Percentiles rank a stretch among this genome's conserved stretches.
These are phyloP conservation scores for Xylaria castorea DNA, from an alignment of 495 filamentous ascomycete genomes.

Conservation along the genomic window DNA sequence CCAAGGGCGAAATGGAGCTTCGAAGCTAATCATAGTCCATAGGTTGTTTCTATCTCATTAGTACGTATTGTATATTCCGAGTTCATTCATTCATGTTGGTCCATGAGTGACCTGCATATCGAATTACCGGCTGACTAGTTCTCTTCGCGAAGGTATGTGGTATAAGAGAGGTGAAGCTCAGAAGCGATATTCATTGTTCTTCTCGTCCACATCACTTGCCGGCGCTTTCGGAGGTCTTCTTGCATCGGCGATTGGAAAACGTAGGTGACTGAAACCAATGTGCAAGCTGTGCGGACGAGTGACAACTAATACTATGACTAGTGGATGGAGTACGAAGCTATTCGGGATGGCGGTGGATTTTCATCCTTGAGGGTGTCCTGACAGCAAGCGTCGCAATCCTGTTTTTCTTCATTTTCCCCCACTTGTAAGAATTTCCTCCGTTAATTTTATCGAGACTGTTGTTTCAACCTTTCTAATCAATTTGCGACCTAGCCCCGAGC, in stretches of 20 bases:
- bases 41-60: conserved; percentile 77
- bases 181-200: conserved; percentile 90
- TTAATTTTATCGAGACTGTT: background rate
- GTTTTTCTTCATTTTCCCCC: conserved; percentile 82
- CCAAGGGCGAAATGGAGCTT: conserved; percentile 29
- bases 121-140: conserved; percentile 19
- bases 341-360: conserved; percentile 86
- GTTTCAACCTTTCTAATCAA: background rate
- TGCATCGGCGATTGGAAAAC: conserved; percentile 84
- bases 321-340: conserved; percentile 72
- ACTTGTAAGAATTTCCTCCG: conserved; percentile 58
- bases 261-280: conserved; percentile 28
- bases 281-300: background rate
- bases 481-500: conserved; percentile 52
- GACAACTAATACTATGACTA: conserved; percentile 30
- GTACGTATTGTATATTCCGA: conserved; percentile 23
- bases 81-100: background rate
- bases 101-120: conserved; percentile 26
- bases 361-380: conserved; percentile 74
- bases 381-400: conserved; percentile 74
- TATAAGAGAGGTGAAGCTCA: conserved; percentile 88
- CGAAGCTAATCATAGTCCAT: conserved; percentile 34
- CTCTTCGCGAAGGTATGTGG: conserved; percentile 69
- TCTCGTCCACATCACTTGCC: conserved; percentile 78
- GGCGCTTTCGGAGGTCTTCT: conserved; percentile 88